Evolutionary conservation across 1,284 basidiomycete genomes (phyloP), one percentile per base, ranked within the genome.

Genomic region (Malassezia globosa): DNA sequence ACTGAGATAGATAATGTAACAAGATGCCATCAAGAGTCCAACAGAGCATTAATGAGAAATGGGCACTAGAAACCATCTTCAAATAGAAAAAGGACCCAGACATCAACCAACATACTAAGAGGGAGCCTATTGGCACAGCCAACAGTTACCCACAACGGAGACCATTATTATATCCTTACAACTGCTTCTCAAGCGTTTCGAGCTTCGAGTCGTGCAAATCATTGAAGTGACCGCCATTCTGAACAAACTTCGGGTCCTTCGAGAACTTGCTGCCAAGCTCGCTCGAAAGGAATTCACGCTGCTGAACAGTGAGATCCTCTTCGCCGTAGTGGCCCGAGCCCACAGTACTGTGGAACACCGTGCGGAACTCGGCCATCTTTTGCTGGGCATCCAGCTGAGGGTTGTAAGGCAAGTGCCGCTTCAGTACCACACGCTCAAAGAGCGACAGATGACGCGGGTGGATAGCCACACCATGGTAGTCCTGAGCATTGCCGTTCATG

Each of bases 401-500:
- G 62, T 79, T 74, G 69, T 79, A 78, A 43, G 73, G 62, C 18
- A 66, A 60, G 61, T 77, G 72, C 14, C 77, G 68, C 67, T 77
- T 77, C 53, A 77, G 70, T 14, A 78, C 72, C 27, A 72, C 63
- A 23, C 69, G 69, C 69, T 78, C 77, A 52, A 63, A 78, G 50
- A 72, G 61, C 26, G 71, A 73, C 11, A 79, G 63, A 66, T 79
- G 77, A 24, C 76, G 68, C 10, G 74, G 77, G 71, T 78, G 75
- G 36, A 79, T 70, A 24, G 77, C 77, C 47, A 78, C 74, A 48
- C 77, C 77, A 66, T 78, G 77, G 72, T 79, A 78, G 37, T 76
- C 75, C 21, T 68, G 51, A 19, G 72, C 67, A 21, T 72, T 69
- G n/a, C 77, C 77, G 37, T 71, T 62, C 14, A 75, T 69, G 33